phyloP scores from a whole-genome alignment of 2,329 filamentous ascomycete genomes.

The Hymenoscyphus scutula region DNA sequence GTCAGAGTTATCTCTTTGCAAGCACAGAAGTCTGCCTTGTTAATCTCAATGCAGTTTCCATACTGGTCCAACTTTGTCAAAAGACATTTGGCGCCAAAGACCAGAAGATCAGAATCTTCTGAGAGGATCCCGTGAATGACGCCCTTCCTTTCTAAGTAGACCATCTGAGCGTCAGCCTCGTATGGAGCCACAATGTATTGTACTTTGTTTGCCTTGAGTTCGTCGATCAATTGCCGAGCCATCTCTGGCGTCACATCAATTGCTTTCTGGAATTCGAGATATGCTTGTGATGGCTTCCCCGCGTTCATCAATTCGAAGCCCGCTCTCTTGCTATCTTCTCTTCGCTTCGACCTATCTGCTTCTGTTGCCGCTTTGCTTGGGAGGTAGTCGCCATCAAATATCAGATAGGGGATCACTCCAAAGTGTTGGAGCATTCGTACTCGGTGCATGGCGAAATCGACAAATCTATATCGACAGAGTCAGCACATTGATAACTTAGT shows the following conservation, averaged over 20 bases:
- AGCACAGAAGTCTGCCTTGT: slow-evolving; percentile 81
- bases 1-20: slow-evolving; percentile 85
- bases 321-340: slow-evolving; percentile 71
- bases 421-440: slow-evolving; percentile 94
- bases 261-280: slow-evolving; percentile 87
- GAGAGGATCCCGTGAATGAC: slow-evolving; percentile 85
- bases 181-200: slow-evolving; percentile 94
- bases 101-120: slow-evolving; percentile 92
- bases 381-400: slow-evolving; percentile 94
- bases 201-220: slow-evolving; percentile 76
- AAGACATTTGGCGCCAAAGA: slow-evolving; percentile 88
- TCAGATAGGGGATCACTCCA: slow-evolving; percentile 87
- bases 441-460: slow-evolving; percentile 85
- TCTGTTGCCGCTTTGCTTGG: slow-evolving; percentile 93
- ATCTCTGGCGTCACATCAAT: slow-evolving; percentile 96
- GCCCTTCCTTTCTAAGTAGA: slow-evolving; percentile 85
- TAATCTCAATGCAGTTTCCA: slow-evolving; percentile 89
- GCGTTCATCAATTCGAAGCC: slow-evolving; percentile 79
- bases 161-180: slow-evolving; percentile 95
- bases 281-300: slow-evolving; percentile 76
- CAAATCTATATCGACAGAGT: slow-evolving; percentile 56
- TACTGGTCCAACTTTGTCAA: slow-evolving; percentile 94
- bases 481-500: not conserved
- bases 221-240: slow-evolving; percentile 87
- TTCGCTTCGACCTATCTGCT: slow-evolving; percentile 67